Evolutionary conservation across 805 yeast genomes (phyloP).

Genomic region (Zygotorulaspora danielsina): DNA sequence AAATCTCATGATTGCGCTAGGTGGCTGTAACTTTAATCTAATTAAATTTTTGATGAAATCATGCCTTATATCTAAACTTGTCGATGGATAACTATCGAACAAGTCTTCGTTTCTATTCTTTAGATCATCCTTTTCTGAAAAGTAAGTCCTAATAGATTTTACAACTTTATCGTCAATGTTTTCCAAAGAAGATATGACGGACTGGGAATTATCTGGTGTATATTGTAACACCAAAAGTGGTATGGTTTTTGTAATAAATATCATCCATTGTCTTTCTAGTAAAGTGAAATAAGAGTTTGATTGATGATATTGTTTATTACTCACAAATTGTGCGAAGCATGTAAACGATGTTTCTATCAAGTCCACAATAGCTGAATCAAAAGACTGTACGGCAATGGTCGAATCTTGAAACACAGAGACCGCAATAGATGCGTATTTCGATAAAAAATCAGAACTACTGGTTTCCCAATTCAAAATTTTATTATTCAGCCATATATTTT

Average conservation of each 20-base stretch:
- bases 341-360: conserved; percentile 38
- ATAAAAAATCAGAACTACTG: conserved; percentile 30
- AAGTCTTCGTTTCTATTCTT: conserved; percentile 44
- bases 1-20: conserved; percentile 32
- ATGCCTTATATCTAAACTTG: conserved; percentile 46
- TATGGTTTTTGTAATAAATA: conserved; percentile 43
- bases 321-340: conserved; percentile 44
- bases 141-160: conserved; percentile 34
- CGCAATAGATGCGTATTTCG: conserved; percentile 32
- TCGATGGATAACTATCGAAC: conserved; percentile 48
- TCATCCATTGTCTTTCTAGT: conserved; percentile 41
- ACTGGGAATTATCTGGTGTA: conserved; percentile 25
- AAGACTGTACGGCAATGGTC: conserved; percentile 19
- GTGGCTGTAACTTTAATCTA: conserved; percentile 38
- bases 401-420: conserved; percentile 34
- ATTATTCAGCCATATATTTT: conserved; percentile 39
- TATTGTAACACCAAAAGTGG: conserved; percentile 42
- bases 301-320: conserved; percentile 40
- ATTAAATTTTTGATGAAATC: conserved; percentile 47
- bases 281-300: conserved; percentile 34
- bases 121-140: conserved; percentile 34
- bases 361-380: conserved; percentile 27
- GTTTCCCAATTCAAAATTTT: conserved; percentile 37
- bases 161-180: conserved; percentile 31
- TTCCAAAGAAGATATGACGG: conserved; percentile 27